Percentiles rank a stretch among this genome's conserved stretches.
Conservation (phyloP, 2,329 filamentous ascomycete genomes). For the Fusarium buharicum region DNA sequence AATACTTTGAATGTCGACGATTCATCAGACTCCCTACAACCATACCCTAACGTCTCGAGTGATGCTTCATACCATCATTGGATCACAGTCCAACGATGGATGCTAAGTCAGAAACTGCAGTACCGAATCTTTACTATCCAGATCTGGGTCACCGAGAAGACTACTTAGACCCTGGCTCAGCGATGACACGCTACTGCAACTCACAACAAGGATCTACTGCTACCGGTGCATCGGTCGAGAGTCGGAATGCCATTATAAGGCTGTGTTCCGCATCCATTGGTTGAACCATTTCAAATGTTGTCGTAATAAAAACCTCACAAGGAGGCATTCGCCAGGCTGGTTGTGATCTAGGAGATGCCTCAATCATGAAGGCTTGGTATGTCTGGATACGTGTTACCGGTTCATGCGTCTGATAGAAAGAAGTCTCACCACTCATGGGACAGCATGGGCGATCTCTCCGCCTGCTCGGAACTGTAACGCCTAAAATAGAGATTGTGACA, state of each 20-base stretch:
- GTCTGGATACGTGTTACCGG: conserved; percentile 11
- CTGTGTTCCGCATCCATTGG: not conserved
- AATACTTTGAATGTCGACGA: not conserved
- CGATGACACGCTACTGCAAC: conserved; percentile 21
- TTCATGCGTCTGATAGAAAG: conserved; percentile 34
- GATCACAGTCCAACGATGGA: not conserved
- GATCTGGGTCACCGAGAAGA: conserved; percentile 20
- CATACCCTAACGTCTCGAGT: not conserved
- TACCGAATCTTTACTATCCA: conserved; percentile 9
- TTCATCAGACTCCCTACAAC: not conserved
- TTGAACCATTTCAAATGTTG: not conserved
- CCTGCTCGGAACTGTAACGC: not conserved
- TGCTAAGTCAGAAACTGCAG: not conserved
- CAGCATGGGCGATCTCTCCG: conserved; percentile 13
- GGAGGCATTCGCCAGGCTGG: conserved; percentile 16
- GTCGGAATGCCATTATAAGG: conserved; percentile 5
- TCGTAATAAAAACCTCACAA: conserved; percentile 9
- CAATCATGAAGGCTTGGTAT: conserved; percentile 2
- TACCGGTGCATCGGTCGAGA: conserved; percentile 17
- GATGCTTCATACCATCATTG: not conserved
- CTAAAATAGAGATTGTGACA: conserved; percentile 2
- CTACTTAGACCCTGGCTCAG: conserved; percentile 5
- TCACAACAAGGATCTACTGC: conserved; percentile 25
- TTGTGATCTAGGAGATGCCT: not conserved
- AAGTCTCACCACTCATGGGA: conserved; percentile 8